These are phyloP conservation scores for Mucor piriformis DNA, from an alignment of 371 early-diverging fungal species.

Conservation along the genomic window DNA sequence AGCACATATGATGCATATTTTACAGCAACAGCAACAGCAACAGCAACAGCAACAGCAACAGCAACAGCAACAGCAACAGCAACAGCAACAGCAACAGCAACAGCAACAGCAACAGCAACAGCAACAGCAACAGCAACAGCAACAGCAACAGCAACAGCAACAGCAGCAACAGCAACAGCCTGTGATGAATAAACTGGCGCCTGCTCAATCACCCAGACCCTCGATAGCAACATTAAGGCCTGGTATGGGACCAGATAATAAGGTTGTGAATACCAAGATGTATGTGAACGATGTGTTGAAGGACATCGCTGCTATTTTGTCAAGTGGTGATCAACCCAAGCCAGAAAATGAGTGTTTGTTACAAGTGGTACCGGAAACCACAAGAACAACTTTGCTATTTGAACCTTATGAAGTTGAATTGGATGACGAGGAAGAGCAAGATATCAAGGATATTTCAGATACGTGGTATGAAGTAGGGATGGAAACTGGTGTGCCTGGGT, in stretches of 20 bases:
- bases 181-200: not conserved
- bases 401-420: conserved; percentile 10
- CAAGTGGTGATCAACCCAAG: conserved; percentile 10
- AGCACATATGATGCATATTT: conserved; percentile 26
- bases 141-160: conserved; percentile 38
- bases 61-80: conserved; percentile 33
- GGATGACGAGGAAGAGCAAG: conserved; percentile 8
- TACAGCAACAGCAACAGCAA: conserved; percentile 23
- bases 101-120: conserved; percentile 12
- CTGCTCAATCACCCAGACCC: conserved; percentile 1
- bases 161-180: conserved; percentile 21
- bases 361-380: not conserved
- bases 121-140: conserved; percentile 17
- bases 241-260: conserved; percentile 40
- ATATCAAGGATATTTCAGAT: not conserved
- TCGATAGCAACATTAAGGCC: conserved; percentile 22
- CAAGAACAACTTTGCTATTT: conserved; percentile 10
- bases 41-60: conserved; percentile 4
- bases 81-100: conserved; percentile 14
- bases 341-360: not conserved
- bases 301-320: conserved; percentile 34
- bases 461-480: conserved; percentile 47
- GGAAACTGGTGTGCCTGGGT: conserved; percentile 34
- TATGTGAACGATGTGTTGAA: conserved; percentile 43
- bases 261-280: conserved; percentile 32